Conservation (phyloP, 2,329 filamentous ascomycete species). For the Alternaria atra region DNA sequence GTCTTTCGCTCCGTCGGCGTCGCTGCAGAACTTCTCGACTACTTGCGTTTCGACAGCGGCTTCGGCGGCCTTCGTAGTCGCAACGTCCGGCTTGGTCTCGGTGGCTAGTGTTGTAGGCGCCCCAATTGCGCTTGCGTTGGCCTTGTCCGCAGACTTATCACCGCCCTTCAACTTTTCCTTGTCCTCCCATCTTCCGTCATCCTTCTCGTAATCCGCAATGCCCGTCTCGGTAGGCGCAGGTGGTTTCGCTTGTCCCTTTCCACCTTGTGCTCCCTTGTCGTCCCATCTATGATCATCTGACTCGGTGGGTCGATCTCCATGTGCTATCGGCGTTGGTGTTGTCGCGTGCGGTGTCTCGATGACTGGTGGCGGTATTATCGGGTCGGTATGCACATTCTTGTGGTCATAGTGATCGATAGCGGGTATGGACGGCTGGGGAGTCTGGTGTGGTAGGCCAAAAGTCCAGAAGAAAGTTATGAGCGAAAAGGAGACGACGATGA, state of each 20-base stretch:
- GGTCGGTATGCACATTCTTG: slow-evolving; percentile 29
- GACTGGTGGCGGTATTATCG: slow-evolving; percentile 31
- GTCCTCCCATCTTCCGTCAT: slow-evolving; percentile 33
- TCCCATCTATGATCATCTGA: slow-evolving; percentile 27
- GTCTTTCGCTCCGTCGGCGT: slow-evolving; percentile 54
- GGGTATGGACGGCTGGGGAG: slow-evolving; percentile 29
- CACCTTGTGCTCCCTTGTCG: slow-evolving; percentile 14
- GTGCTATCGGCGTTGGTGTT: slow-evolving; percentile 8
- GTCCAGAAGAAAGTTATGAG: slow-evolving; percentile 47
- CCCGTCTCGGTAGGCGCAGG: slow-evolving; percentile 16
- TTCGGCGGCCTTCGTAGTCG: slow-evolving; percentile 3
- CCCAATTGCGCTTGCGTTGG: slow-evolving; percentile 2
- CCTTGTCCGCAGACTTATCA: neutral
- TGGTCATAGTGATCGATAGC: slow-evolving; percentile 36
- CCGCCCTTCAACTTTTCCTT: slow-evolving; percentile 16
- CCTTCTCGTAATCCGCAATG: slow-evolving; percentile 24
- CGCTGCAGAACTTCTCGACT: slow-evolving; percentile 31
- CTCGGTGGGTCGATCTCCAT: slow-evolving; percentile 15
- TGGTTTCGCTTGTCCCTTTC: slow-evolving; percentile 1
- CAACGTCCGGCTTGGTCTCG: neutral
- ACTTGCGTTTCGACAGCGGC: slow-evolving; percentile 6
- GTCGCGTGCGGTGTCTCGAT: slow-evolving; percentile 20
- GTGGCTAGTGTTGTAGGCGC: slow-evolving; percentile 21
- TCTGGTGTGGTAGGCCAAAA: slow-evolving; percentile 35
- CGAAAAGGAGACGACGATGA: slow-evolving; percentile 36